Base-by-base conservation (phyloP, 1,139 yeast genomes). In the Wickerhamomyces sp. region DNA sequence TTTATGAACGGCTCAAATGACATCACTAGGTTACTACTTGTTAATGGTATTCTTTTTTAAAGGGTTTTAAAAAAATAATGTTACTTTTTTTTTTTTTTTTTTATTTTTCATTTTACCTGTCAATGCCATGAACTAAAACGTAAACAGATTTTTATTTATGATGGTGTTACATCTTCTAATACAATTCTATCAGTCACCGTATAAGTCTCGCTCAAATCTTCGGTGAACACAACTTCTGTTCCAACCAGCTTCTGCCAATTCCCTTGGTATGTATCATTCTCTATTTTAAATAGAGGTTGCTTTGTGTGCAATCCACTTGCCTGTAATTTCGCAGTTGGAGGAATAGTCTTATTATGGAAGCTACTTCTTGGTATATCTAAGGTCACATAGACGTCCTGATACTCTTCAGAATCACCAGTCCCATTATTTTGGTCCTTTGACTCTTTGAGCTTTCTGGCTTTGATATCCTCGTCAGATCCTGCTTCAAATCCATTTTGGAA, bases 241-340 rank as follows among this genome's bases (percentile, higher is more conserved):
- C 98, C 98, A 1, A 87, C 81, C 12, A 87, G 63, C 43, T 76
- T 75, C 36, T 74, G 70, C 97, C 97, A 92, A 28, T 70, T 67
- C 1, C 96, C 94, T 55, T 79, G 78, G 57, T 79, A 86, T 3
- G 87, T 65, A 15, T 65, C 66, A 39, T 73, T 70, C 30, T 80
- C 80, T 9, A 78, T 61, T 48, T 73, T 72, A 31, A 80, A 64
- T 26, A 79, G 52, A 3, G 88, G 88, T 17, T 60, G 56, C 17
- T 66, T 66, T 8, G 70, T 62, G 14, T 74, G 75, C 22, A 80
- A 55, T 0, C 81, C 82, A 8, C 81, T 68, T 16, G 72, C 60
- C 46, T 76, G 79, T 28, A 78, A 51, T 22, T 63, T 62, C 1
- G 69, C 65, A n/a, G 64, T 55, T 10, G 59, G 57, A 27, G 55